phyloP scores from a whole-genome alignment of 2,329 filamentous ascomycete genomes.

The Fusarium lateritium region DNA sequence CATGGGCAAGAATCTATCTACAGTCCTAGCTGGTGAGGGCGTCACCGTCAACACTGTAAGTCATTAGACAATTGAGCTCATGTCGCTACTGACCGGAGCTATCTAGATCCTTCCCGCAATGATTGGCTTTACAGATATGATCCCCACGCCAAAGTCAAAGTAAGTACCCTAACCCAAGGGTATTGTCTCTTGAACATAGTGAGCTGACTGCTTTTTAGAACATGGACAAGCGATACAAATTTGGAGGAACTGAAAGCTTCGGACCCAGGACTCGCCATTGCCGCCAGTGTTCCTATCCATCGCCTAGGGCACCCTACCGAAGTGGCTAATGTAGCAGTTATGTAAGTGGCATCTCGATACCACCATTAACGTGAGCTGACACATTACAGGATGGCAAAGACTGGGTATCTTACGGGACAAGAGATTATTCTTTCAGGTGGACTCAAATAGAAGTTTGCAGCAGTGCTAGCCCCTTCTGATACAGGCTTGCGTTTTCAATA shows the following conservation, averaged over 20 bases:
- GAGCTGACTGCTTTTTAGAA: conserved; percentile 27
- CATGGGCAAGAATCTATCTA: conserved; percentile 54
- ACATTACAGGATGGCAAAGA: conserved; percentile 28
- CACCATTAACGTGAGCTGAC: background rate
- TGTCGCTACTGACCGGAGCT: accelerated
- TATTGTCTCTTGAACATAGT: background rate
- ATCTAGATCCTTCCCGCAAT: conserved; percentile 52
- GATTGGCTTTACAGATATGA: conserved; percentile 56
- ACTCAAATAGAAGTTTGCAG: conserved; percentile 12
- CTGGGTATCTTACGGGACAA: conserved; percentile 32
- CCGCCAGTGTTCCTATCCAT: conserved; percentile 53
- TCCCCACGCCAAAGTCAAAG: conserved; percentile 53
- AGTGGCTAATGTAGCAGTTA: conserved; percentile 54
- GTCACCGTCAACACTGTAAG: conserved; percentile 55
- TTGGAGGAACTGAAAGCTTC: conserved; percentile 50
- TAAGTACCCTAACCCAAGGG: conserved; percentile 7
- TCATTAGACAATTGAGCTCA: accelerated
- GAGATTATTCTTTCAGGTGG: conserved; percentile 32
- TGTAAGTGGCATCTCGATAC: conserved; percentile 45
- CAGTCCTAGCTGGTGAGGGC: conserved; percentile 52
- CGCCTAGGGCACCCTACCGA: conserved; percentile 54
- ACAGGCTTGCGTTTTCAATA: no score
- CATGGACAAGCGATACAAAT: conserved; percentile 52
- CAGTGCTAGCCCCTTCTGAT: no score
- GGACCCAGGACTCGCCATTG: conserved; percentile 55